Evolutionary conservation across 2,329 filamentous ascomycete genomes (phyloP), one percentile per base, ranked within the genome.

Genomic region (Malbranchea zuffiana): DNA sequence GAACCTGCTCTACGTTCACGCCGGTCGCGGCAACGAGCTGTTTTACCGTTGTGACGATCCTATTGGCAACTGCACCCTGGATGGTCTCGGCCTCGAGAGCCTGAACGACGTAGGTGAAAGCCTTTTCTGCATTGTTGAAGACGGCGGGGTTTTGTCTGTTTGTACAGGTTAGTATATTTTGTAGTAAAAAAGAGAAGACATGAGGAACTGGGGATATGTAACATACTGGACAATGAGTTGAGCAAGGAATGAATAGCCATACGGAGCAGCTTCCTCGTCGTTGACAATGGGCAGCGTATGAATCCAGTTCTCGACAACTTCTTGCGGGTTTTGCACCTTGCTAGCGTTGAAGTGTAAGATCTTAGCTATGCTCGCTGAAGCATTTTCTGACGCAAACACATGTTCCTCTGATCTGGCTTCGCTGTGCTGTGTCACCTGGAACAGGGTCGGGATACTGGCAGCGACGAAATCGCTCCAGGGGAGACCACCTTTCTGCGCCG

Each of bases 331-430:
- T 37, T 68, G 69, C 12, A 98, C 78, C 55, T 82, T 82, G 47
- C 69, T 69, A 16, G 77, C 67, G 61, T 93, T 95, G 66, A 80
- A 95, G 57, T 94, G 86, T 46, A 98, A 69, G 36, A 98, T 88
- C 71, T 98, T 98, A 23, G 90, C 90, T 53, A 98, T 90, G 48
- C 85, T 86, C 27, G 90, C 88, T 49, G 85, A 95, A 5, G 88
- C 88, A 55, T 98, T 98, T 65, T 98, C 90, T 1, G 90, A 96
- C 2, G 90, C 90, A 56, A 93, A 98, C 2, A 94, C 81, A 51
- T 96, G 87, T 50, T 96, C 90, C 45, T 96, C 90, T 32, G 75
- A 79, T 46, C 90, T 77, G 4, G 88, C 80, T 46, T 93, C 81
- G 2, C 81, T 75, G 38, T 88, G 72, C 53, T 82, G 79, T 4